A percentile compares a stretch with the other conserved stretches of the same genome.
These are phyloP conservation scores for Vinca major DNA, from an alignment of 305 asterid genomes.

Conservation along the genomic window DNA sequence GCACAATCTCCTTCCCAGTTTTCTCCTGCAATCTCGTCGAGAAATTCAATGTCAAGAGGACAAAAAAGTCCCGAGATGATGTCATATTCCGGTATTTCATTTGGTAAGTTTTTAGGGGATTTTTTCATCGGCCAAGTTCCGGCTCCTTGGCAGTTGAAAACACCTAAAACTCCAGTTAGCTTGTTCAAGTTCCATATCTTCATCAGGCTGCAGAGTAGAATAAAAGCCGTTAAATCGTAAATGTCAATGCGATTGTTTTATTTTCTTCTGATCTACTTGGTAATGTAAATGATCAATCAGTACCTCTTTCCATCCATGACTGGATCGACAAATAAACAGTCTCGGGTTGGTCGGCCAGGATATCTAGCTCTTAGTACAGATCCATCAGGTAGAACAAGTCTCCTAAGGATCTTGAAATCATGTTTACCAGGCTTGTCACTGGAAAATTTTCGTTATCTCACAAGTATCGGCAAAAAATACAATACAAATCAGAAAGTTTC, in stretches of 20 bases:
- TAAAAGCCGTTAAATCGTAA: not conserved
- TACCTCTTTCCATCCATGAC: slow-evolving; percentile 54
- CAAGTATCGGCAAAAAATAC: too few species aligned
- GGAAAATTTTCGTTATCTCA: slow-evolving; percentile 6
- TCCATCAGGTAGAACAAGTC: slow-evolving; percentile 55
- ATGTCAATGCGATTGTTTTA: not conserved
- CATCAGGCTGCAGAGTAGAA: slow-evolving; percentile 30
- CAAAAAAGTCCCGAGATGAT: slow-evolving; percentile 29
- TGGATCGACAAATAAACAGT: slow-evolving; percentile 44
- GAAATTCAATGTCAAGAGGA: slow-evolving; percentile 39
- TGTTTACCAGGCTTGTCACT: slow-evolving; percentile 48
- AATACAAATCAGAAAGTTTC: not conserved
- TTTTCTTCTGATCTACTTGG: not conserved
- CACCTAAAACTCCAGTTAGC: slow-evolving; percentile 40
- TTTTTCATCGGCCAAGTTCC: slow-evolving; percentile 46
- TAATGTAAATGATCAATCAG: not conserved
- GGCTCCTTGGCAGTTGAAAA: slow-evolving; percentile 56
- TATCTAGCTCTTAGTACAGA: slow-evolving; percentile 42
- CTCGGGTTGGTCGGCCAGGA: slow-evolving; percentile 53
- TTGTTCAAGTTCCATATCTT: slow-evolving; percentile 63
- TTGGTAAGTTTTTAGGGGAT: slow-evolving; percentile 14
- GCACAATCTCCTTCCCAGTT: slow-evolving; percentile 34
- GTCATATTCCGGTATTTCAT: slow-evolving; percentile 2
- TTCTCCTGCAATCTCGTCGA: slow-evolving; percentile 43
- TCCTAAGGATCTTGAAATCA: slow-evolving; percentile 46